These are phyloP conservation scores for Penicillium sp. DNA, from an alignment of 2,329 filamentous ascomycete genomes.

Conservation along the genomic window DNA sequence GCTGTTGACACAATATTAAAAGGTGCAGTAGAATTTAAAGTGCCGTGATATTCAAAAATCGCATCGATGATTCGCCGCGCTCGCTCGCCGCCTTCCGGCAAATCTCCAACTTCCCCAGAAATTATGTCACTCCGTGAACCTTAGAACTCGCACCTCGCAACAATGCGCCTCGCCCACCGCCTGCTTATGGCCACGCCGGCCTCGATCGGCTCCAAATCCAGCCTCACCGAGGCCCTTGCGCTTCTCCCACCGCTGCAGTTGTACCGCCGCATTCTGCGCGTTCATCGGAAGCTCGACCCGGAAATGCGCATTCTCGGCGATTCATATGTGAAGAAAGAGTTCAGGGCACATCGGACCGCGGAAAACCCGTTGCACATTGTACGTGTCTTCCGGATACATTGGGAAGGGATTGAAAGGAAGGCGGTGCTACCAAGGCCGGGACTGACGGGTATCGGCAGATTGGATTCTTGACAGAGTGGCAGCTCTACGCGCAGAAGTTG, in stretches of 20 bases:
- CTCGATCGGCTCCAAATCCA: constrained; percentile 37
- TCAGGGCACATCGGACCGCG: constrained; percentile 71
- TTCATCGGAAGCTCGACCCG: constrained; percentile 69
- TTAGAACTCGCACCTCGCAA: constrained; percentile 6
- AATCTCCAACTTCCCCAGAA: constrained; percentile 8
- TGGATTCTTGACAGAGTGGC: constrained; percentile 95
- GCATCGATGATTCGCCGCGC: constrained; percentile 12
- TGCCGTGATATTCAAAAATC: neutral
- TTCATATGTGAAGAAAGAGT: constrained; percentile 89
- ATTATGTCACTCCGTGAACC: constrained; percentile 23
- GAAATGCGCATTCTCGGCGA: constrained; percentile 81
- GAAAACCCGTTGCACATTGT: constrained; percentile 93
- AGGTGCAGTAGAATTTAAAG: neutral
- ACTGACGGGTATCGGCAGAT: constrained; percentile 53
- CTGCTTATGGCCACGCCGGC: constrained; percentile 41
- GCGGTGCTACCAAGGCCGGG: neutral
- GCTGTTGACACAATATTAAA: neutral
- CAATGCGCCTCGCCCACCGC: constrained; percentile 35
- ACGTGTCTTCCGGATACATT: constrained; percentile 28
- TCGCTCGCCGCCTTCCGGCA: constrained; percentile 21
- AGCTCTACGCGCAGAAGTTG: constrained; percentile 85
- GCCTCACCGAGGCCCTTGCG: constrained; percentile 52
- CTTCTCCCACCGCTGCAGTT: constrained; percentile 82
- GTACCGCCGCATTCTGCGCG: constrained; percentile 79
- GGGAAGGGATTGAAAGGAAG: neutral